Percentiles rank a stretch among this genome's conserved stretches.
phyloP scores from a whole-genome alignment of 257 asterid species.

The Marsdenia floribunda region DNA sequence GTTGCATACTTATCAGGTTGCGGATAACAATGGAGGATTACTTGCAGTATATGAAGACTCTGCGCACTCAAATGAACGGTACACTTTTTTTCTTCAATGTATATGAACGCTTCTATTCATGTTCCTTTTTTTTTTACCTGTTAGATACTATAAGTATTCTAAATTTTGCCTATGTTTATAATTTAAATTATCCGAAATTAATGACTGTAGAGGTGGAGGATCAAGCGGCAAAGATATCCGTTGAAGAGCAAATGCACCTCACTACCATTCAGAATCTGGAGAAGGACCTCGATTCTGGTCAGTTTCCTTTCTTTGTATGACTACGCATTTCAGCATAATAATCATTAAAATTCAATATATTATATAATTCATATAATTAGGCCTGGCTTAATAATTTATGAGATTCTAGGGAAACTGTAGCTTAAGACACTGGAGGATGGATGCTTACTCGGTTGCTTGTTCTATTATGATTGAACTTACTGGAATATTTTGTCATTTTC shows the following conservation, averaged over 20 bases:
- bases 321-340: background rate
- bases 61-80: slow-evolving; percentile 90
- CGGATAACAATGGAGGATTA: slow-evolving; percentile 60
- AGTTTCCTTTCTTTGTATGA: background rate
- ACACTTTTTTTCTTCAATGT: slow-evolving; percentile 3
- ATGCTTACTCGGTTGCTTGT: background rate
- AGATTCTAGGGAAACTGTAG: background rate
- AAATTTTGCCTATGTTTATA: background rate
- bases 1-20: slow-evolving; percentile 2
- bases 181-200: background rate
- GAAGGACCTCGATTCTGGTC: slow-evolving; percentile 65
- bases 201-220: slow-evolving; percentile 79
- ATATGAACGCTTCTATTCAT: background rate
- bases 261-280: slow-evolving; percentile 59
- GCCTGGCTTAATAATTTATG: background rate
- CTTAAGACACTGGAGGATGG: background rate
- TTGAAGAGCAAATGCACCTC: slow-evolving; percentile 68
- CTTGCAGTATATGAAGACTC: slow-evolving; percentile 71
- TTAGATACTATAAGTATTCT: background rate
- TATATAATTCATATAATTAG: background rate
- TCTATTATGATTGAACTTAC: background rate
- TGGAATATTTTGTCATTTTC: background rate
- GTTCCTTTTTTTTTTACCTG: background rate
- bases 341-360: background rate
- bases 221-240: slow-evolving; percentile 70